Evolutionary conservation across 2,329 filamentous ascomycete species (phyloP), one percentile per base, ranked within the genome.

Genomic region (Fusarium tanahbumbuense): DNA sequence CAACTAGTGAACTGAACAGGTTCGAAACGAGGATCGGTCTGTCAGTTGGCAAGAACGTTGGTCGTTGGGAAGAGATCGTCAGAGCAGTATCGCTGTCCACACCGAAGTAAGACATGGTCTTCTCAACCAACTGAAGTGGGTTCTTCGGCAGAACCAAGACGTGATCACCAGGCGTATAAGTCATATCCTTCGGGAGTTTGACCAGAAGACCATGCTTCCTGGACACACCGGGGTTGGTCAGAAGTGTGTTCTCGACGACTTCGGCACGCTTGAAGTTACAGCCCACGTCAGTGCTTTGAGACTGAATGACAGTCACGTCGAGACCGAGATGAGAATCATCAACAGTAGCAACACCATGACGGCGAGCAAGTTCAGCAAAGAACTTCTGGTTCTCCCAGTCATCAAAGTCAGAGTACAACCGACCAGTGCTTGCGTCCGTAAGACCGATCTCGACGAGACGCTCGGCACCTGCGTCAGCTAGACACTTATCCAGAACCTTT

Each of bases 121-220:
- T 85, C 7, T 84, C 83, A 5, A 94, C 86, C 10, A 83, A 88
- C 30, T 84, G 80, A 41, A 84, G 83, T 1, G 89, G 88, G 75
- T 95, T 95, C 34, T 92, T 81, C 0, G 92, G 92, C 2, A 93
- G 82, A 3, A 94, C 83, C 0, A 91, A 88, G 0, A 95, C 85
- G 76, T 96, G 94, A 74, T 95, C 92, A 15, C 92, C 92, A 2
- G 90, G 87, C 25, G 86, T 84, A 77, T 94, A 95, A 0, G 83
- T 84, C 83, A 88, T 84, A 47, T 85, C 87, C 0, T 83, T 85
- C 0, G 92, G 92, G 0, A 95, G 83, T 60, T 88, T 86, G 25
- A 93, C 87, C 60, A 89, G 88, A 18, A 93, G 85, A 61, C 90
- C 85, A 18, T 87, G 85, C 81, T 93, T 93, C 3, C 55, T 32